Evolutionary conservation across 805 yeast genomes (phyloP).

Genomic region (Sugiyamaella marilandica): DNA sequence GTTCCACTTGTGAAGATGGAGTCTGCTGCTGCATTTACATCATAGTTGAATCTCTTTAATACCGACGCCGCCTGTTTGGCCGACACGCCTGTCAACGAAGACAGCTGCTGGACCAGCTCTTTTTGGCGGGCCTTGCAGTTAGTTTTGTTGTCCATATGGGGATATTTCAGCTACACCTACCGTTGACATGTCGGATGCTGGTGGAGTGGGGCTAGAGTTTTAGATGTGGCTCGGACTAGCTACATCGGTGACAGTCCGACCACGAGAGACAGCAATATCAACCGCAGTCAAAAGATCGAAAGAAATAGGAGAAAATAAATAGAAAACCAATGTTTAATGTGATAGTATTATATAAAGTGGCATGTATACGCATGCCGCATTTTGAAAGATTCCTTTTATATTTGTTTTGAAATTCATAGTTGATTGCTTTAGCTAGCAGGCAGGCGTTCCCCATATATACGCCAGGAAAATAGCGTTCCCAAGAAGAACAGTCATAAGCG

Average conservation of each 20-base stretch:
- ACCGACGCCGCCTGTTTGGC: constrained; percentile 14
- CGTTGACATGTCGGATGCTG: background rate
- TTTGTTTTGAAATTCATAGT: no score
- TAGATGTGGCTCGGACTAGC: background rate
- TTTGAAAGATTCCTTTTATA: no score
- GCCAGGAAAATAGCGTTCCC: no score
- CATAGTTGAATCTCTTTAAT: constrained; percentile 28
- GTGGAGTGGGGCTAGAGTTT: background rate
- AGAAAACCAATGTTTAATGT: no score
- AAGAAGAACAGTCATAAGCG: no score
- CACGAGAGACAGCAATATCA: background rate
- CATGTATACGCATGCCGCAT: no score
- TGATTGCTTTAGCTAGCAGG: no score
- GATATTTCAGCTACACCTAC: background rate
- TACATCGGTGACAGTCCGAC: background rate
- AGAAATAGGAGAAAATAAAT: background rate
- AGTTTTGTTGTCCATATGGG: background rate
- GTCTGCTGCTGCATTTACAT: constrained; percentile 31
- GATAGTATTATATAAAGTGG: no score
- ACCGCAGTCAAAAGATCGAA: background rate
- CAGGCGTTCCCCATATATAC: no score
- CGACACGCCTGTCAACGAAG: constrained; percentile 17
- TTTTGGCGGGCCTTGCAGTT: constrained; percentile 12
- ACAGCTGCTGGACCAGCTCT: constrained; percentile 15
- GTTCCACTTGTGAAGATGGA: constrained; percentile 30